Evolutionary conservation across 768 basidiomycete genomes (phyloP), one percentile per base, ranked within the genome.

Genomic region (Mycena pura): DNA sequence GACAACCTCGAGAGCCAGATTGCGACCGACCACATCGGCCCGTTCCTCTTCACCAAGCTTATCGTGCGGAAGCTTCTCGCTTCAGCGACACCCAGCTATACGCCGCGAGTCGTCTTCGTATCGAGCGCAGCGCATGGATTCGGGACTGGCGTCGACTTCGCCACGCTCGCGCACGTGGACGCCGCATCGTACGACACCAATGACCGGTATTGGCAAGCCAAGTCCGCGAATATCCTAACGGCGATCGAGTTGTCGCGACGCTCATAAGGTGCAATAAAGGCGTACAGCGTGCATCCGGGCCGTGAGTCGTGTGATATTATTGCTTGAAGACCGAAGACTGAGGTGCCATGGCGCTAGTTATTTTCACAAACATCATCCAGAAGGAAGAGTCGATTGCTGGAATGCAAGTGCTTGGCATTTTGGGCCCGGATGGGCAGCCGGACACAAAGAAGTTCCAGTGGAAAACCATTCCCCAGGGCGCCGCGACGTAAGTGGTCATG

Each of bases 381-480:
- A 43, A 45, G 3, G 24, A 22, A 7, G 49, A 51, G 5, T 9
- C 13, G 9, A 21, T 22, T 15, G n/a, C 32, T 19, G 17, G 8
- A 2, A 8, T 60, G 36, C 6, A 47, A 2, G 25, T 36, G 8
- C 4, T 41, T 3, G 58, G 58, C 1, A 21, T 58, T 15, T 40
- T 53, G 11, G 47, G 25, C 11, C n/a, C 49, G 2, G 57, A 64
- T 17, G 57, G 57, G 2, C 34, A 14, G 10, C 63, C 57, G 19
- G 39, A n/a, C 8, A 22, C n/a, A 2, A 32, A 49, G 29, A 50
- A 45, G 22, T 10, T 39, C 13, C 5, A 3, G 5, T 64, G 36
- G 25, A 64, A 60, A 25, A 60, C 57, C 22, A 38, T 48, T 17
- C 11, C 58, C 11, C 46, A 64, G 40, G 63, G 63, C 1, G 63